These are phyloP conservation scores for Pluteus cervinus DNA, from an alignment of 768 basidiomycete genomes.

Conservation along the genomic window DNA sequence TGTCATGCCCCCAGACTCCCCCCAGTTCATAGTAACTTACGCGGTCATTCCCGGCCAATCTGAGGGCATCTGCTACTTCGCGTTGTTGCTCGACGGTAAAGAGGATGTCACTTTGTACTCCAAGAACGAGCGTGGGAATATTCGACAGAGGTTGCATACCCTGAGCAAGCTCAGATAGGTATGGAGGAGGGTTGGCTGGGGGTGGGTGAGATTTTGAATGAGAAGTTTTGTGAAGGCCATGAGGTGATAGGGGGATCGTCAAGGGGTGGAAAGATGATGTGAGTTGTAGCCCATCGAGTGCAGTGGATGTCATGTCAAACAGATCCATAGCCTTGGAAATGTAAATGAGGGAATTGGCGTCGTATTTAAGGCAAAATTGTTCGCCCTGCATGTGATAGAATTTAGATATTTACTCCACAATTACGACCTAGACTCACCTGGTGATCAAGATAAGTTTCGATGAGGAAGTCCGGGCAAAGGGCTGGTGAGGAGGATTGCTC, in stretches of 20 bases:
- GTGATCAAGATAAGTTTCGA: conserved; percentile 98
- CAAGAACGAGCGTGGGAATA: conserved; percentile 82
- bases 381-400: conserved; percentile 58
- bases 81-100: conserved; percentile 98
- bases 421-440: conserved; percentile 61
- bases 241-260: conserved; percentile 12
- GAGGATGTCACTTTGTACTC: conserved; percentile 94
- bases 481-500: conserved; percentile 49
- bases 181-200: conserved; percentile 64
- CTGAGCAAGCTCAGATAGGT: conserved; percentile 69
- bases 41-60: conserved; percentile 79
- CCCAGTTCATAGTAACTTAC: conserved; percentile 98
- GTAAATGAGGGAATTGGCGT: conserved; percentile 98
- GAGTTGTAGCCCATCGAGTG: conserved; percentile 67
- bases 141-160: conserved; percentile 71
- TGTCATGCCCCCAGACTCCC: conserved; percentile 99
- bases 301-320: conserved; percentile 86
- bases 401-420: conserved; percentile 21
- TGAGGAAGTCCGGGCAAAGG: conserved; percentile 94
- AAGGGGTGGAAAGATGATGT: conserved; percentile 18
- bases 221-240: conserved; percentile 32
- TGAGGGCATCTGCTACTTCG: conserved; percentile 87
- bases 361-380: conserved; percentile 97
- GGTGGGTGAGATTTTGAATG: conserved; percentile 70
- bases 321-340: conserved; percentile 99